Evolutionary conservation across 805 yeast species (phyloP), one percentile per base, ranked within the genome.

Genomic region (Cyberlindnera americana): DNA sequence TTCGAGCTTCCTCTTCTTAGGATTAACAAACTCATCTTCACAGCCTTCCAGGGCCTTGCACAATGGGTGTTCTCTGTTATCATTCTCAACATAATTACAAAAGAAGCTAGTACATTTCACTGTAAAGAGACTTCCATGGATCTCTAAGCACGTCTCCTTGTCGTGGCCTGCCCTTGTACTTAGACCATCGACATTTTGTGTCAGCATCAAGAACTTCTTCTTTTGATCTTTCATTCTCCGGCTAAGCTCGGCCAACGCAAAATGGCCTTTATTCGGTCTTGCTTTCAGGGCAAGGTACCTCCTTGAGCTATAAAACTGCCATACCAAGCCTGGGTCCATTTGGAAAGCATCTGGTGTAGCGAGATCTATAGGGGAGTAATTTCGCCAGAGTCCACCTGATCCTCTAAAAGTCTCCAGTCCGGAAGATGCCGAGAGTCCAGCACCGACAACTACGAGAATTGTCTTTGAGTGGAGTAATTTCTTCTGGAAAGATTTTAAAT

Each of bases 261-360:
- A 56, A 56, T 88, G 96, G 1, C 91, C 95, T 9, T 54, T 59
- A 53, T 88, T 88, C 0, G 96, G 96, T 35, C 54, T 60, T 0
- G 91, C 87, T 32, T 61, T 61, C 37, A 85, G 63, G 0, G 95
- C 90, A 35, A 67, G 67, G 33, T 64, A 70, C 32, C 96, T 58
- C 45, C 95, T 64, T 59, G 77, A 77, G 5, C 87, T 70, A 60
- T 89, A 88, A 53, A 84, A 88, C 56, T 85, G 91, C 96, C 96
- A 88, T 7, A 89, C 96, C 9, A 87, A 66, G 0, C 86, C 85
- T 0, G 96, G 95, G 56, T 88, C 90, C 15, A 69, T 67, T 43
- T 79, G 75, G 58, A 89, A 88, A 5, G 95, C 96, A 55, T 88
- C 96, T 1, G 95, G 95, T 0, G 96, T 88, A 7, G 95, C 95